Percentiles rank a stretch among this genome's conserved stretches.
Evolutionary conservation across 441 rosid species (phyloP).

Genomic region (Gossypium schwendimanii): DNA sequence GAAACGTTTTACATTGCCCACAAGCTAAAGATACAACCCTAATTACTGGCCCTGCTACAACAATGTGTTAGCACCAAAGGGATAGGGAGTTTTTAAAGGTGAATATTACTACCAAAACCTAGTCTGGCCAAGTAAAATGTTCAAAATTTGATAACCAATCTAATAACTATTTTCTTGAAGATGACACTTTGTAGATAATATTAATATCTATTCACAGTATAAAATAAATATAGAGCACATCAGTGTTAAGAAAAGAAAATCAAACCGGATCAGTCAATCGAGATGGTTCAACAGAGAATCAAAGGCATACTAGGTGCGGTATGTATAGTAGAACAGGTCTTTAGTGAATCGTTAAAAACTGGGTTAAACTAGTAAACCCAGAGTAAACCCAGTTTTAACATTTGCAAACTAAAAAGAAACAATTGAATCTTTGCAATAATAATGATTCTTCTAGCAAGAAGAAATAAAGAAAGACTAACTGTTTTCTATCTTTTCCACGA

Average conservation of each 20-base stretch:
- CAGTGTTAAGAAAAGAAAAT: no score
- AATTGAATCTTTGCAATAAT: background rate
- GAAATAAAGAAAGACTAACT: constrained; percentile 29
- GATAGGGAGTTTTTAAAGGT: no score
- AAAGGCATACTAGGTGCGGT: background rate
- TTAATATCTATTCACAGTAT: no score
- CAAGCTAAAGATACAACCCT: background rate
- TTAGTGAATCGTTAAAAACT: background rate
- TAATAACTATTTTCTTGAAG: no score
- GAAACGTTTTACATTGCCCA: background rate
- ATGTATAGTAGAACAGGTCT: background rate
- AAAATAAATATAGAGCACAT: no score
- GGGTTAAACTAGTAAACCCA: background rate
- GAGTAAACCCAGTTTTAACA: background rate
- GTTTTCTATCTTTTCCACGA: constrained; percentile 49
- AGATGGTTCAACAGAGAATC: no score
- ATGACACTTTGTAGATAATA: background rate
- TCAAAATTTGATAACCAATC: no score
- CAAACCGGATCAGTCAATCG: no score
- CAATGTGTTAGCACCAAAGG: background rate
- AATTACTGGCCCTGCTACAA: background rate
- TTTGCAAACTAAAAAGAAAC: background rate
- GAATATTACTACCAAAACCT: no score
- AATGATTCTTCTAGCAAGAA: background rate
- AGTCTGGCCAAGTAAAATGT: no score